Conservation (phyloP, 2,329 filamentous ascomycete genomes). For the Diaporthe citrichinensis region DNA sequence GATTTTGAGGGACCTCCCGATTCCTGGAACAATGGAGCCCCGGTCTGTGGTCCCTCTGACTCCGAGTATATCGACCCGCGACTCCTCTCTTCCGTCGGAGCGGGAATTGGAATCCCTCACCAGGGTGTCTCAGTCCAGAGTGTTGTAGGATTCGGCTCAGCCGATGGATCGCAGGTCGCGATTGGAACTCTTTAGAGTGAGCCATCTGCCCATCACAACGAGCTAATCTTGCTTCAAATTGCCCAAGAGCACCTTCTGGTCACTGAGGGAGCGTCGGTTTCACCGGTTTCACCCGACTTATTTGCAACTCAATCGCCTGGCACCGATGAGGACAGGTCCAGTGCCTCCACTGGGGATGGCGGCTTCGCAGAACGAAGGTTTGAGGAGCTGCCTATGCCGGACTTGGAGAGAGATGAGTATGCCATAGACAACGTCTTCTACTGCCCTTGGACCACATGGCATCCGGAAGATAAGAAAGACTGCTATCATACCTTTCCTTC, state of each 20-base stretch:
- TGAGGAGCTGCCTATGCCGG: neutral
- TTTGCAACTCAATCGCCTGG: neutral
- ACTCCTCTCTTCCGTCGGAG: neutral
- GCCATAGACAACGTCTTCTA: neutral
- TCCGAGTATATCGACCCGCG: neutral
- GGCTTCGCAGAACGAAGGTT: neutral
- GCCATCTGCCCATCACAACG: neutral
- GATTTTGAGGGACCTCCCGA: neutral
- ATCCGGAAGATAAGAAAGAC: neutral
- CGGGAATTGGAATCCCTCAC: neutral
- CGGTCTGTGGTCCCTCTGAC: neutral
- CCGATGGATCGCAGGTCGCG: neutral
- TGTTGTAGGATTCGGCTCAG: neutral
- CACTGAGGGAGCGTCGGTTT: neutral
- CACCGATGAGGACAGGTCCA: neutral
- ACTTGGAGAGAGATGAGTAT: neutral
- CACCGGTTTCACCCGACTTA: neutral
- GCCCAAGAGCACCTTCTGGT: neutral
- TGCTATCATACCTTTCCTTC: neutral
- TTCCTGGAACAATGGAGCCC: neutral
- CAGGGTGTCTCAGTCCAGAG: neutral
- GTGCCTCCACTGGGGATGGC: neutral
- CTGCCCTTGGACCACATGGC: neutral
- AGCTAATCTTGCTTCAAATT: neutral
- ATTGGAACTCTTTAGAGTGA: constrained; percentile 9